Evolutionary conservation across 1,284 basidiomycete species (phyloP).

Genomic region (Boletus coffeatus): DNA sequence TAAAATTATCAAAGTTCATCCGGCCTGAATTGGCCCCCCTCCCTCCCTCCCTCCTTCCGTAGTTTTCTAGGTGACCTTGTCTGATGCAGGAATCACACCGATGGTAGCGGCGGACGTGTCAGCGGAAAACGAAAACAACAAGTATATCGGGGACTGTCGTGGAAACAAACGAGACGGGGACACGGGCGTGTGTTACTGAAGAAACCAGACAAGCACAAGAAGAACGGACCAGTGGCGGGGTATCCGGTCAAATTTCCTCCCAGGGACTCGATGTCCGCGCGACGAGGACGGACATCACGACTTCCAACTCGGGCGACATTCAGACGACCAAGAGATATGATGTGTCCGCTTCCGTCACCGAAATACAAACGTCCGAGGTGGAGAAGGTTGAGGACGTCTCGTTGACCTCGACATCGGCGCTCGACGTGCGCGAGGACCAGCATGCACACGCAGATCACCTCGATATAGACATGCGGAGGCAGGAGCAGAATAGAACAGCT

Average conservation of each 20-base stretch:
- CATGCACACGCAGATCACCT: background rate
- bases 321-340: background rate
- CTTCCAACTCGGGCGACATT: background rate
- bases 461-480: background rate
- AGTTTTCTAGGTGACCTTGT: background rate
- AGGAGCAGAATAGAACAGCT: background rate
- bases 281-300: background rate
- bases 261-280: background rate
- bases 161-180: background rate
- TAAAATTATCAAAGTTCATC: constrained; percentile 1
- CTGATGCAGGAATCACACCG: background rate
- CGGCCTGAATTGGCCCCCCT: background rate
- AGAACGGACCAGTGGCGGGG: background rate
- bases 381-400: background rate
- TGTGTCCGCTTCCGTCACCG: background rate
- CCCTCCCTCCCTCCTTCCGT: background rate
- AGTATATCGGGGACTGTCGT: background rate
- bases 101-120: background rate
- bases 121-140: background rate
- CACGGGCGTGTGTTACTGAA: background rate
- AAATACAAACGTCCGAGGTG: background rate
- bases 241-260: background rate
- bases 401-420: background rate
- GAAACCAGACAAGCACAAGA: background rate
- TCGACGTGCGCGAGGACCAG: background rate